Percentiles rank a stretch among this genome's conserved stretches.
Evolutionary conservation across 768 basidiomycete genomes (phyloP).

Genomic region (Holtermanniella nyarrowii): DNA sequence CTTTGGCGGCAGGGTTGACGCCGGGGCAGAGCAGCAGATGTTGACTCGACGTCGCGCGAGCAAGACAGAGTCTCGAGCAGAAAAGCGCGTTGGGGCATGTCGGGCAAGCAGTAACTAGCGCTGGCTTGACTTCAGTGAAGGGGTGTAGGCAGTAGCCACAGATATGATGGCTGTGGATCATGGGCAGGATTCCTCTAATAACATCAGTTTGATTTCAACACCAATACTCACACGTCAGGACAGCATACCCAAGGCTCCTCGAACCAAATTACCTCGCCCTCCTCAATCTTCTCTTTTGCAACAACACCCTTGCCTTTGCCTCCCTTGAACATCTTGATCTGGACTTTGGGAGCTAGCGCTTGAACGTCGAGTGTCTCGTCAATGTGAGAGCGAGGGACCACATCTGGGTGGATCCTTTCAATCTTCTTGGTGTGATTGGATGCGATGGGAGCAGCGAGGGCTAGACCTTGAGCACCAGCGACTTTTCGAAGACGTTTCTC

Average conservation of each 20-base stretch:
- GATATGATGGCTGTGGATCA: not conserved
- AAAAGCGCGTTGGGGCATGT: slow-evolving; percentile 53
- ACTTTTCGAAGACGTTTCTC: slow-evolving; percentile 72
- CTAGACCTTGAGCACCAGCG: slow-evolving; percentile 53
- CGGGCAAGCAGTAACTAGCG: slow-evolving; percentile 49
- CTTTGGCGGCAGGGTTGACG: slow-evolving; percentile 59
- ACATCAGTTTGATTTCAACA: not conserved
- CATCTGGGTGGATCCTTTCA: not conserved
- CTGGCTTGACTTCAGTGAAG: slow-evolving; percentile 47
- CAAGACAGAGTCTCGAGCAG: slow-evolving; percentile 68
- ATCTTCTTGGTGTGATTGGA: slow-evolving; percentile 13
- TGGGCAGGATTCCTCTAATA: not conserved
- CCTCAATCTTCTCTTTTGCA: slow-evolving; percentile 55
- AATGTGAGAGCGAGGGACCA: slow-evolving; percentile 53
- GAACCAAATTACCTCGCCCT: slow-evolving; percentile 70
- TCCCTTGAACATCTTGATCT: slow-evolving; percentile 57
- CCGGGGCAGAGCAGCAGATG: slow-evolving; percentile 65
- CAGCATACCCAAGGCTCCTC: slow-evolving; percentile 47
- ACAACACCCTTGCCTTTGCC: slow-evolving; percentile 76
- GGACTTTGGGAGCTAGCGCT: slow-evolving; percentile 56
- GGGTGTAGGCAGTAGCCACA: not conserved
- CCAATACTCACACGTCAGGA: slow-evolving; percentile 21
- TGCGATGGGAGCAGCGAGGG: slow-evolving; percentile 23
- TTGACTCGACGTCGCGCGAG: slow-evolving; percentile 50
- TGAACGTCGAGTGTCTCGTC: slow-evolving; percentile 55